phyloP scores from a whole-genome alignment of 148 eudicot genomes.

The Chenopodium formosanum region DNA sequence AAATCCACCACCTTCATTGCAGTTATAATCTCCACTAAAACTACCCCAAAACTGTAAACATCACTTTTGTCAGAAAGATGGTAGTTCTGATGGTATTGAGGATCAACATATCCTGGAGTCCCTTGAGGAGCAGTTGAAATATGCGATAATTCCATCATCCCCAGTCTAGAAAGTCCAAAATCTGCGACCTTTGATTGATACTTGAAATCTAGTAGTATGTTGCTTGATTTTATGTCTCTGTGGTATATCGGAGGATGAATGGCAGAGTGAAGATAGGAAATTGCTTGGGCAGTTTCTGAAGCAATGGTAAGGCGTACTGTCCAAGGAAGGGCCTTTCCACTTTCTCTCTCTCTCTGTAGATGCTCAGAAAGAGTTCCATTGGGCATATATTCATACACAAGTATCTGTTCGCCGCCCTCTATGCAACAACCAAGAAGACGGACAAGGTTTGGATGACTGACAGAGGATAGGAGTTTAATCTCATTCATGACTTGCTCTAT shows the following conservation, averaged over 20 bases:
- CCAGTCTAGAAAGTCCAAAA: slow-evolving; percentile 79
- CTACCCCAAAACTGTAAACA: slow-evolving; percentile 87
- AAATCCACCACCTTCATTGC: slow-evolving; percentile 82
- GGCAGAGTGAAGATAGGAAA: slow-evolving; percentile 71
- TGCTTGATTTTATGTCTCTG: slow-evolving; percentile 80
- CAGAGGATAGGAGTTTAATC: slow-evolving; percentile 78
- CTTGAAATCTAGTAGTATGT: slow-evolving; percentile 57
- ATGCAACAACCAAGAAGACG: slow-evolving; percentile 89
- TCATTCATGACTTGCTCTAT: slow-evolving; percentile 91
- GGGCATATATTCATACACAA: slow-evolving; percentile 85
- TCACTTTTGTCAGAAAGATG: slow-evolving; percentile 88
- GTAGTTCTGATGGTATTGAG: slow-evolving; percentile 77
- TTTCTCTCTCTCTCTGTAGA: slow-evolving; percentile 78
- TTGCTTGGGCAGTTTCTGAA: slow-evolving; percentile 72
- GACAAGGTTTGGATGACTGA: slow-evolving; percentile 84
- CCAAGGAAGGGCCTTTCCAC: slow-evolving; percentile 71
- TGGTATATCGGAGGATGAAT: slow-evolving; percentile 80
- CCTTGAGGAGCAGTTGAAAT: slow-evolving; percentile 90
- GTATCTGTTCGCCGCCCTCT: slow-evolving; percentile 81
- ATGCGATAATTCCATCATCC: slow-evolving; percentile 68
- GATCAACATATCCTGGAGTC: slow-evolving; percentile 85
- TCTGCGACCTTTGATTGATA: slow-evolving; percentile 81
- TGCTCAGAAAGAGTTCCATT: slow-evolving; percentile 84
- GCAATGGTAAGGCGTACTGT: slow-evolving; percentile 68
- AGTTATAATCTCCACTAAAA: slow-evolving; percentile 75